These are phyloP conservation scores for Exophiala xenobiotica DNA, from an alignment of 2,329 filamentous ascomycete species.

Conservation along the genomic window DNA sequence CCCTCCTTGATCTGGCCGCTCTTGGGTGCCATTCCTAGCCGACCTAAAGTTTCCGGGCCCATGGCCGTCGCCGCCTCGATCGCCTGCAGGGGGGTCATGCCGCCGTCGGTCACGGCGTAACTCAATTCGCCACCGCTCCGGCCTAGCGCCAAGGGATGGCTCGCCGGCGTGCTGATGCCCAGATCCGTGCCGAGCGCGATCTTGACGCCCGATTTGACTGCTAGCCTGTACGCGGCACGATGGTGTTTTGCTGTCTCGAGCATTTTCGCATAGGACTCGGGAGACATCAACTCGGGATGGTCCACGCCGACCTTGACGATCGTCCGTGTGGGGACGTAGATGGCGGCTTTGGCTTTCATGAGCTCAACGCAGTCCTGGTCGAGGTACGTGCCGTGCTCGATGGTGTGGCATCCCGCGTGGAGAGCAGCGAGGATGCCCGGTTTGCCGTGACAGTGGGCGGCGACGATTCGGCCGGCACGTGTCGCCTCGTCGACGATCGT, in stretches of 20 bases:
- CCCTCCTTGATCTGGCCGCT: constrained; percentile 47
- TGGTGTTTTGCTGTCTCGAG: constrained; percentile 40
- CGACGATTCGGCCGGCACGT: constrained; percentile 42
- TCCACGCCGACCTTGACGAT: constrained; percentile 43
- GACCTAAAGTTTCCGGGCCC: constrained; percentile 47
- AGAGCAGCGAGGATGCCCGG: constrained; percentile 49
- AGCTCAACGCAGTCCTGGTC: constrained; percentile 47
- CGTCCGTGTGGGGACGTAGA: constrained; percentile 47
- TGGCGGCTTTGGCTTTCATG: constrained; percentile 48
- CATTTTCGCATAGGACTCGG: constrained; percentile 41
- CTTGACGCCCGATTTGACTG: constrained; percentile 45
- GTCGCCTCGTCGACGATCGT: constrained; percentile 48
- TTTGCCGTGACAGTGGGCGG: constrained; percentile 49
- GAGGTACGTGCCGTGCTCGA: constrained; percentile 52
- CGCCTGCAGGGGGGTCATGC: constrained; percentile 51
- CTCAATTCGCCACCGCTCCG: constrained; percentile 49
- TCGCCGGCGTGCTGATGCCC: constrained; percentile 39
- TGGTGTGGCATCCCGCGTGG: constrained; percentile 45
- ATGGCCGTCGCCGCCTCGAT: constrained; percentile 54
- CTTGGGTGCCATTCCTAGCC: constrained; percentile 44
- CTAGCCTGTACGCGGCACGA: constrained; percentile 42
- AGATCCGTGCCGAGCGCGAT: constrained; percentile 52
- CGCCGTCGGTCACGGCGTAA: constrained; percentile 48
- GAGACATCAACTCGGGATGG: constrained; percentile 37
- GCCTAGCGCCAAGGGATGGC: constrained; percentile 38